Evolutionary conservation across 352 stramenopile genomes (phyloP).

Genomic region (Phytophthora capsici): DNA sequence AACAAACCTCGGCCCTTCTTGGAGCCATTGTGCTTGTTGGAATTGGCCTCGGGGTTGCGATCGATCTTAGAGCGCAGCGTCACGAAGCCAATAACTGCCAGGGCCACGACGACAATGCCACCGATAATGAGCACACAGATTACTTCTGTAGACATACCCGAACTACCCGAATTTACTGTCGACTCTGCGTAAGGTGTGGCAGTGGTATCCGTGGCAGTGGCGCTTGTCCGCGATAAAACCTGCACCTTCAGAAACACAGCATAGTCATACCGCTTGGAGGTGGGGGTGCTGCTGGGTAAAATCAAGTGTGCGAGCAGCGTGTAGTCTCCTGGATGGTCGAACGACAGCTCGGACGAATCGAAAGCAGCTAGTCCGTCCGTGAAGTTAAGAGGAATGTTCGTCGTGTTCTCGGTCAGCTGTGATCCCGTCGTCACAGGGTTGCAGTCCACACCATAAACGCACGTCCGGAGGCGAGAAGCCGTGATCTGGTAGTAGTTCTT

Average conservation of each 20-base stretch:
- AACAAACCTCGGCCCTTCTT: slow-evolving; percentile 42
- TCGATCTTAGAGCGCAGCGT: slow-evolving; percentile 61
- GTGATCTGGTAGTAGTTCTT: slow-evolving; percentile 61
- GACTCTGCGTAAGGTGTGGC: slow-evolving; percentile 46
- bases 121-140: slow-evolving; percentile 75
- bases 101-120: slow-evolving; percentile 68
- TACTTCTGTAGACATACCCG: slow-evolving; percentile 64
- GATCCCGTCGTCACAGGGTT: slow-evolving; percentile 57
- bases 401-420: slow-evolving; percentile 52
- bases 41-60: slow-evolving; percentile 27
- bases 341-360: slow-evolving; percentile 61
- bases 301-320: slow-evolving; percentile 69
- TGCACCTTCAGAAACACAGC: slow-evolving; percentile 60
- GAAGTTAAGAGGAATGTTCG: slow-evolving; percentile 66
- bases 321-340: slow-evolving; percentile 54
- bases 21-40: slow-evolving; percentile 28
- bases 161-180: slow-evolving; percentile 23
- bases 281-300: slow-evolving; percentile 51
- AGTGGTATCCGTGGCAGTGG: slow-evolving; percentile 33
- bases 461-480: slow-evolving; percentile 63
- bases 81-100: slow-evolving; percentile 69
- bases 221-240: slow-evolving; percentile 35
- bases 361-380: slow-evolving; percentile 53
- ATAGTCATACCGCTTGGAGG: slow-evolving; percentile 68
- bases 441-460: slow-evolving; percentile 49